phyloP scores from a whole-genome alignment of 2,329 filamentous ascomycete species.

The Hypoxylon sp. region DNA sequence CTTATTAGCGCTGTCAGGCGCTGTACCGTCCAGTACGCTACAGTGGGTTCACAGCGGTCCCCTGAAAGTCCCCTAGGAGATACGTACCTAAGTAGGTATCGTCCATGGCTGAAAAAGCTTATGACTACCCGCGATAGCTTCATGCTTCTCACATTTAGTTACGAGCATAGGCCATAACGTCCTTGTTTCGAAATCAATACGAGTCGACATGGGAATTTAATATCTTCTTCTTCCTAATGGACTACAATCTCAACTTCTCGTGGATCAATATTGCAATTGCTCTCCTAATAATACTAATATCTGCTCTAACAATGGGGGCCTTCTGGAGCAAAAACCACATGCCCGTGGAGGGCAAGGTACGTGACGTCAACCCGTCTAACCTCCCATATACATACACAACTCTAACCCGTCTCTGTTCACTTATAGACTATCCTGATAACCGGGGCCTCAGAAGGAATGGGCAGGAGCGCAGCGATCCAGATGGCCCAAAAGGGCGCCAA shows the following conservation, averaged over 20 bases:
- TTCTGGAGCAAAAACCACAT: constrained; percentile 82
- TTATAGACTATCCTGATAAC: constrained; percentile 87
- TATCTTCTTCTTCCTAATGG: constrained; percentile 39
- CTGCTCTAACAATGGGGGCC: constrained; percentile 73
- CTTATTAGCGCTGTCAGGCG: background rate
- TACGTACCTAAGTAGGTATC: no score
- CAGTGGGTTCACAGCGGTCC: background rate
- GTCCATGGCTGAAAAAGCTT: constrained; percentile 1
- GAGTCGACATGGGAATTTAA: constrained; percentile 10
- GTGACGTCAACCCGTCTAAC: constrained; percentile 45
- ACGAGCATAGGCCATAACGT: background rate
- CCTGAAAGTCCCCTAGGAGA: background rate
- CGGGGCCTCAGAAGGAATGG: constrained; percentile 94
- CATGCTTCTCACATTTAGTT: background rate
- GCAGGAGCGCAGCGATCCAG: constrained; percentile 79
- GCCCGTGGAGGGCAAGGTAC: constrained; percentile 85
- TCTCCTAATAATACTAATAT: constrained; percentile 55
- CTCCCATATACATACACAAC: constrained; percentile 16
- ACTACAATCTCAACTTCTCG: constrained; percentile 29
- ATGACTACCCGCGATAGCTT: constrained; percentile 15
- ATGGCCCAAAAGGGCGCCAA: constrained; percentile 88
- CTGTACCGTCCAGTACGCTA: no score
- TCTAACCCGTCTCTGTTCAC: background rate
- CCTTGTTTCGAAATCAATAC: background rate
- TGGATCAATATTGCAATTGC: constrained; percentile 48